Conservation (phyloP, 2,329 filamentous ascomycete genomes). For the Fulvia fulva region DNA sequence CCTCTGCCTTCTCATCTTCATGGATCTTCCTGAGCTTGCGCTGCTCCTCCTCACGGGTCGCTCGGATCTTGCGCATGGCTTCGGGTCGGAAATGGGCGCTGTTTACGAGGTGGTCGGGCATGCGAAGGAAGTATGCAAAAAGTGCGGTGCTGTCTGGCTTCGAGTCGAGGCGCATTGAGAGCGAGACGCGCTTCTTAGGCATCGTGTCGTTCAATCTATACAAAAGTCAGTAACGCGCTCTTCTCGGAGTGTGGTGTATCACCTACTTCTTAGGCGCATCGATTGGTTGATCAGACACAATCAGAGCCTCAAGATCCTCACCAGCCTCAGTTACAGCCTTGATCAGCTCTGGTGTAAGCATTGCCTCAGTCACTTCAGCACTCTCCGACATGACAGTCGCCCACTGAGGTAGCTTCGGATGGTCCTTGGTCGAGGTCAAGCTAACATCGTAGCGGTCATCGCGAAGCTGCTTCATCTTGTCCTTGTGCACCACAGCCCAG, state of each 20-base stretch:
- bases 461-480: slow-evolving; percentile 81
- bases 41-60: slow-evolving; percentile 74
- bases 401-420: slow-evolving; percentile 84
- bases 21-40: slow-evolving; percentile 73
- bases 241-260: neutral
- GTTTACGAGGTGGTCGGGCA: slow-evolving; percentile 76
- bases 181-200: slow-evolving; percentile 80
- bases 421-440: slow-evolving; percentile 88
- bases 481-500: slow-evolving; percentile 93
- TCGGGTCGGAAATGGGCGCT: slow-evolving; percentile 81
- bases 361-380: slow-evolving; percentile 82
- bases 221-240: slow-evolving; percentile 3
- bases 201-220: slow-evolving; percentile 73
- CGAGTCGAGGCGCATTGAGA: slow-evolving; percentile 66
- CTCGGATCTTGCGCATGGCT: slow-evolving; percentile 78
- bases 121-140: slow-evolving; percentile 71
- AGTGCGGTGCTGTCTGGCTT: slow-evolving; percentile 59
- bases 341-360: slow-evolving; percentile 84
- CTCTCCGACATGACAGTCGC: slow-evolving; percentile 94
- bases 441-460: slow-evolving; percentile 93
- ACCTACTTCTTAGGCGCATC: slow-evolving; percentile 81
- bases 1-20: slow-evolving; percentile 66
- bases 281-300: slow-evolving; percentile 82
- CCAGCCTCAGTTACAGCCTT: slow-evolving; percentile 75
- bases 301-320: slow-evolving; percentile 77